Evolutionary conservation across 106 monocot genomes (phyloP).

Genomic region (Chionographis japonica): DNA sequence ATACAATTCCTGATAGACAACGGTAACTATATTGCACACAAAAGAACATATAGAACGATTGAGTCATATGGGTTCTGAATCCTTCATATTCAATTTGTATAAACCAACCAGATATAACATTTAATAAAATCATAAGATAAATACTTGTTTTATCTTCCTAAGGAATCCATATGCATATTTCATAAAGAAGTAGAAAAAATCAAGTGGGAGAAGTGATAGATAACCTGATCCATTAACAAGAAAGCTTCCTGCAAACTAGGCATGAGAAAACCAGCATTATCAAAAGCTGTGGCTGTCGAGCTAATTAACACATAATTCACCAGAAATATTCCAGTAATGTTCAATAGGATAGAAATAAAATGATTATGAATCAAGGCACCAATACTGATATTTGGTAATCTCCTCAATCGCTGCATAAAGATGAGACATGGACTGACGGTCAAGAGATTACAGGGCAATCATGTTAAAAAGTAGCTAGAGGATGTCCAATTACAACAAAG

Average conservation of each 20-base stretch:
- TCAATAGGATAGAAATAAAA: conserved; percentile 27
- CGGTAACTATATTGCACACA: no score
- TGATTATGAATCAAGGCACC: conserved; percentile 15
- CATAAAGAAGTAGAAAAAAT: no score
- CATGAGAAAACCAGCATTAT: conserved; percentile 10
- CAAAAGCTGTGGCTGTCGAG: conserved; percentile 19
- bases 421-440: background rate
- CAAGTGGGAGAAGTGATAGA: background rate
- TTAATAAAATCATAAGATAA: no score
- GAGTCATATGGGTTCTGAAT: no score
- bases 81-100: no score
- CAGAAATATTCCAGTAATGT: conserved; percentile 36
- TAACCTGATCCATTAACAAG: conserved; percentile 42
- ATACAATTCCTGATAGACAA: no score
- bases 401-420: conserved; percentile 28
- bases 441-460: no score
- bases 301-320: conserved; percentile 34
- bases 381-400: conserved; percentile 3
- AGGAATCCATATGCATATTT: no score
- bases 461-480: no score
- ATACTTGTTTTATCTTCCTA: background rate
- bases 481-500: no score
- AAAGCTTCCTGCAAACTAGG: conserved; percentile 29
- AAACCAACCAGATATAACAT: no score
- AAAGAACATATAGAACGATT: no score